Percentiles rank a stretch among this genome's conserved stretches.
Evolutionary conservation across 139 green algal genomes (phyloP).

Genomic region (Choricystis sp.): DNA sequence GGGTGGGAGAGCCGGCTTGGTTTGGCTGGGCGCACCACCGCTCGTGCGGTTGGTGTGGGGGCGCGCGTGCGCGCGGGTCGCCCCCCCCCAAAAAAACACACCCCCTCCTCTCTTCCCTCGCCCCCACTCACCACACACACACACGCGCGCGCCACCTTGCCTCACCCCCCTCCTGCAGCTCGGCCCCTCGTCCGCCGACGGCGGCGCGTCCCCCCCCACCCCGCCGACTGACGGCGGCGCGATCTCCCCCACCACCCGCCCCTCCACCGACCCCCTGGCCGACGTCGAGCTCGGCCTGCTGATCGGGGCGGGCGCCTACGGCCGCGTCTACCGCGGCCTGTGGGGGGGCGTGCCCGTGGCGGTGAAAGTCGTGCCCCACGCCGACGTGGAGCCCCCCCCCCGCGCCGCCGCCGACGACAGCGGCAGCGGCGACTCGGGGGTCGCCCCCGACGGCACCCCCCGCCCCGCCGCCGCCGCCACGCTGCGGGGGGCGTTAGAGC

Average conservation of each 20-base stretch:
- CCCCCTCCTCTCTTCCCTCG: too few relatives aligned
- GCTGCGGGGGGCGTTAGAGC: constrained; percentile 3
- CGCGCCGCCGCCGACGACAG: not conserved
- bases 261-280: constrained; percentile 4
- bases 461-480: not conserved
- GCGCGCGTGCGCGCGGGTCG: too few relatives aligned
- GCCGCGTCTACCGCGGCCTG: constrained; percentile 21
- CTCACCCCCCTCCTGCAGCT: too few relatives aligned
- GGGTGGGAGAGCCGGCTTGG: too few relatives aligned
- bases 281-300: constrained; percentile 22
- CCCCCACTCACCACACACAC: too few relatives aligned
- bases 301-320: constrained; percentile 25
- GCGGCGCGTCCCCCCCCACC: not conserved
- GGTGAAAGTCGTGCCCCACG: constrained; percentile 19
- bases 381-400: not conserved
- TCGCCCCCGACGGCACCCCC: not conserved
- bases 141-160: too few relatives aligned
- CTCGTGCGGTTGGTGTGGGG: too few relatives aligned
- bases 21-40: too few relatives aligned
- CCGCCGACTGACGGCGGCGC: not conserved
- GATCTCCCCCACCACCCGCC: not conserved
- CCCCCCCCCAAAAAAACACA: too few relatives aligned
- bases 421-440: too few relatives aligned
- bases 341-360: constrained; percentile 16
- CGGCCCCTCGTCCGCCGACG: not conserved